Evolutionary conservation across 1,284 basidiomycete species (phyloP), one percentile per base, ranked within the genome.

Genomic region (Amylostereum areolatum): DNA sequence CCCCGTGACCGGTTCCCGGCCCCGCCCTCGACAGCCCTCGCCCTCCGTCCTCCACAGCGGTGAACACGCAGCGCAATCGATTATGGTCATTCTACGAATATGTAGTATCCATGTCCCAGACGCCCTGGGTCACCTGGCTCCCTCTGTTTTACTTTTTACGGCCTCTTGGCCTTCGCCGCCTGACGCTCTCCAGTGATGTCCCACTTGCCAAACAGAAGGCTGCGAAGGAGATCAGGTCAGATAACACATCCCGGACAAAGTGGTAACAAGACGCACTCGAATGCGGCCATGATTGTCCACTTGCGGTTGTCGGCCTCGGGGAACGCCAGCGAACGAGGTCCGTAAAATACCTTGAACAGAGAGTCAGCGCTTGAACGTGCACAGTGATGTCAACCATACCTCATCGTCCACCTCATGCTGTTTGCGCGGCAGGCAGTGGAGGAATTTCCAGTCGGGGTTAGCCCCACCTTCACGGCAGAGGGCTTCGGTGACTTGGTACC

Each of bases 351-450:
- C 81, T 85, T 51, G 11, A 27, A 45, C 18, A 33, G 46, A 39
- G 18, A 44, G 31, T 31, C 40, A 45, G 31, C 32, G 11, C 43
- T 45, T 46, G 36, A 37, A 47, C 27, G 34, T 5, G 2, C 34
- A 6, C 30, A 29, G 28, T 5, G 24, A 35, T 9, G 29, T 45
- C 31, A 31, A 11, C 71, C 77, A 25, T 63, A 91, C 92, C 72
- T 95, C 90, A 62, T 97, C 93, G 64, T 96, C 85, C 46, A 97
- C 97, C 69, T 99, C 96, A 57, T 98, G 78, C 49, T 80, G 70
- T 69, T 99, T 97, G 51, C 96, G 78, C 12, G 96, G 97, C 41
- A 99, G 74, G 66, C 96, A 99, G 65, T 99, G 96, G 72, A 98
- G 72, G 75, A 99, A 98, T 66, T 89, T 87, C 95, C 95, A 97